Base-by-base conservation (phyloP, 78 protist species). In the Capsaspora owczarzaki region DNA sequence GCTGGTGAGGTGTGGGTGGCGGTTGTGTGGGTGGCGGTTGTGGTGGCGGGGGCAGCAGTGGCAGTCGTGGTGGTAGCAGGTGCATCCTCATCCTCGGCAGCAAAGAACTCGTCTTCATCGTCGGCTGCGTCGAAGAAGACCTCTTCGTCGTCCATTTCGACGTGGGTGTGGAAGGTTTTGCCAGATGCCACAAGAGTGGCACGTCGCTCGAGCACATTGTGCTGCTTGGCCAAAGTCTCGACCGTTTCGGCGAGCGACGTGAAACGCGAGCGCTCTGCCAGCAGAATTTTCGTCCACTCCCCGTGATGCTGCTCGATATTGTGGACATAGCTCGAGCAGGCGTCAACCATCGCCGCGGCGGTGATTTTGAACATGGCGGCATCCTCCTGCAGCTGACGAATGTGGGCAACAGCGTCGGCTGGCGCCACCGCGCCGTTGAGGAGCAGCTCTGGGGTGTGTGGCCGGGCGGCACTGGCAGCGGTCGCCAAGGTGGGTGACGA, bases 41-140 rank as follows among this genome's bases (percentile, higher is more conserved):
- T n/a, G n/a, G n/a, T n/a, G n/a, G n/a, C n/a, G n/a, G n/a, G n/a
- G n/a, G n/a, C n/a, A n/a, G n/a, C n/a, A n/a, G n/a, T n/a, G n/a
- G n/a, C n/a, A n/a, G n/a, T n/a, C n/a, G n/a, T n/a, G n/a, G n/a
- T n/a, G n/a, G n/a, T n/a, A n/a, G n/a, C n/a, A n/a, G n/a, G n/a
- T n/a, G n/a, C n/a, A n/a, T n/a, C n/a, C n/a, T n/a, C n/a, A n/a
- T n/a, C n/a, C n/a, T n/a, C n/a, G n/a, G n/a, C n/a, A n/a, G n/a
- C n/a, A n/a, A n/a, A n/a, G n/a, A n/a, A n/a, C n/a, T n/a, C n/a
- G 33, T 14, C 22, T 0, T 31, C 31, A 19, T 76, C 80, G 42
- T 53, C 68, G 31, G 14, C 12, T 29, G 80, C 80, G 31, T 76
- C 80, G 37, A 38, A 47, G 23, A 76, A 76, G 69, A 53, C 80